Evolutionary conservation across 2,329 filamentous ascomycete species (phyloP).

Genomic region (Teratosphaeria epicoccoides): DNA sequence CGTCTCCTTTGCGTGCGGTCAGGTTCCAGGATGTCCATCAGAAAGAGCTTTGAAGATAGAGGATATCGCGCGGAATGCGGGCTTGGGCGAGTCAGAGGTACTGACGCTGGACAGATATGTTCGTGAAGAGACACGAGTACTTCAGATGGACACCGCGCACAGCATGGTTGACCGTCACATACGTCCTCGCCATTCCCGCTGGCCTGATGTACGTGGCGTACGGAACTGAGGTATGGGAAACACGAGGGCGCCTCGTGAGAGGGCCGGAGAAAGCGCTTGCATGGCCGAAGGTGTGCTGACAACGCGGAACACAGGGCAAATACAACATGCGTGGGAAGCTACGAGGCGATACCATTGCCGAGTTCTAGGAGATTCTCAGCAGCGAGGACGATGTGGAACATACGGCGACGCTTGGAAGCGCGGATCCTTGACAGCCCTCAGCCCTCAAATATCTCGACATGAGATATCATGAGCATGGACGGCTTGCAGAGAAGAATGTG

Average conservation of each 20-base stretch:
- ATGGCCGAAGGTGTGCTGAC: neutral
- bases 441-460: neutral
- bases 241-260: neutral
- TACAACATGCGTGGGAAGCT: conserved; percentile 79
- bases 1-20: conserved; percentile 13
- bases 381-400: too few species aligned
- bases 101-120: conserved; percentile 53
- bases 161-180: conserved; percentile 67
- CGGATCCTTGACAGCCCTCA: neutral
- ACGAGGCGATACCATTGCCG: conserved; percentile 70
- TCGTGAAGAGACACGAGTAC: conserved; percentile 77
- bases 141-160: conserved; percentile 88
- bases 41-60: conserved; percentile 1
- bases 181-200: conserved; percentile 60
- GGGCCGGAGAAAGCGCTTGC: neutral
- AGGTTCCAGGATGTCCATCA: too few species aligned
- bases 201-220: conserved; percentile 63
- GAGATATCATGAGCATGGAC: neutral
- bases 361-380: conserved; percentile 49
- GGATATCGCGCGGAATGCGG: neutral
- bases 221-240: conserved; percentile 67
- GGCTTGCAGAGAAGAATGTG: too few species aligned
- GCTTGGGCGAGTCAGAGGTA: neutral
- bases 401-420: conserved; percentile 1
- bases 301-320: conserved; percentile 55